phyloP scores from a whole-genome alignment of 2,329 filamentous ascomycete genomes.

The Nothopassalora personata region DNA sequence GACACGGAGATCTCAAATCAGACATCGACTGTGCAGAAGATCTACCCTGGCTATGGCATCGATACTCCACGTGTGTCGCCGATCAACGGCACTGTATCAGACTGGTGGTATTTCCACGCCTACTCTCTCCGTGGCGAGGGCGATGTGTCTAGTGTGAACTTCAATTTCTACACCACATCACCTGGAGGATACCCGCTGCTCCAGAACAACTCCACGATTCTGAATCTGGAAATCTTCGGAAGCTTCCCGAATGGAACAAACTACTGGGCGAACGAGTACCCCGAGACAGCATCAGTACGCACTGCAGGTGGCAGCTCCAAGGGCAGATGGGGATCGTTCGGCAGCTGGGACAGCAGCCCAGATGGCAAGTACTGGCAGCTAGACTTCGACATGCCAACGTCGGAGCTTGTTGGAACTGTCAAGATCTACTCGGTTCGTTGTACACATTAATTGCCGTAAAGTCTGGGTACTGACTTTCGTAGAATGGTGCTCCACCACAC shows the following conservation, averaged over 20 bases:
- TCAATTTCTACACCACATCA: conserved; percentile 5
- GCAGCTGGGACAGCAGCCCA: not conserved
- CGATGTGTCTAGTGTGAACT: not conserved
- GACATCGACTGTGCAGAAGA: not conserved
- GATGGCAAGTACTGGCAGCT: not conserved
- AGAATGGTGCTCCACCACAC: not conserved
- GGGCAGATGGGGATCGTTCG: not conserved
- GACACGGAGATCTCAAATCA: not conserved
- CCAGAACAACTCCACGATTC: not conserved
- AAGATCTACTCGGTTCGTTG: not conserved
- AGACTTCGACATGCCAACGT: not conserved
- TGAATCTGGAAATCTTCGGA: not conserved
- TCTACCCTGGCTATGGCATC: not conserved
- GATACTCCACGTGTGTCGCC: not conserved
- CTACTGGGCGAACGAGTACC: not conserved
- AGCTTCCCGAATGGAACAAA: not conserved
- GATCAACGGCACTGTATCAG: not conserved
- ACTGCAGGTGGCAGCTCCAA: not conserved
- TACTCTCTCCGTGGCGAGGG: not conserved
- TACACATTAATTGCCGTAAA: not conserved
- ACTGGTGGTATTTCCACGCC: not conserved
- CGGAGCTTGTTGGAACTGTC: not conserved
- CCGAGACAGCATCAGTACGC: not conserved
- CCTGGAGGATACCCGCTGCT: not conserved
- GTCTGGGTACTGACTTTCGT: not conserved